phyloP scores from a whole-genome alignment of 192 early-diverging fungal genomes.

The Coemansia sp. region DNA sequence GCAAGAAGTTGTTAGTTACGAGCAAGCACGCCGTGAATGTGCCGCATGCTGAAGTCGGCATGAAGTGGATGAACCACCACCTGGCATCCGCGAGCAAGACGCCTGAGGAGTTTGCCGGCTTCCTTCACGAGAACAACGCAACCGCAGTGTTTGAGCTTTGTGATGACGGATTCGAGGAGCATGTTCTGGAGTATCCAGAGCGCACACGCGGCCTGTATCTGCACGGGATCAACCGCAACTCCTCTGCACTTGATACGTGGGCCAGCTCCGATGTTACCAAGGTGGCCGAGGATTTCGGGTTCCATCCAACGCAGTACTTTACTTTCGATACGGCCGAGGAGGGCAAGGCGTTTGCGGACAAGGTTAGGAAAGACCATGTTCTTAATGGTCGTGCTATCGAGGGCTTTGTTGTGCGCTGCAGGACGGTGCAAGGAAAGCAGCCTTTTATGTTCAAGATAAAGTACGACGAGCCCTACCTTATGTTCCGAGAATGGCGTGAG shows the following conservation, averaged over 20 bases:
- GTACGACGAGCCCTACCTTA: conserved; percentile 90
- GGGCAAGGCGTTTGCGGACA: conserved; percentile 68
- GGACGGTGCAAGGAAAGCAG: conserved; percentile 14
- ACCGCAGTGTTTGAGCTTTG: conserved; percentile 86
- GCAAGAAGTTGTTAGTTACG: conserved; percentile 72
- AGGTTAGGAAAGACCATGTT: conserved; percentile 63
- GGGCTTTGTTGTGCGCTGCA: conserved; percentile 90
- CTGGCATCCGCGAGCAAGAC: conserved; percentile 60
- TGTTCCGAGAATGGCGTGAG: conserved; percentile 98
- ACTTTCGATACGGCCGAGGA: conserved; percentile 60
- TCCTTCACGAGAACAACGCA: conserved; percentile 68
- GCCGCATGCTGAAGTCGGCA: conserved; percentile 61
- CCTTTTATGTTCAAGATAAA: conserved; percentile 89
- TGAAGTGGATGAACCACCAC: conserved; percentile 76
- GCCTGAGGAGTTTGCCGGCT: conserved; percentile 67
- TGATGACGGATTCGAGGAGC: conserved; percentile 96
- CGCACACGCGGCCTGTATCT: conserved; percentile 82
- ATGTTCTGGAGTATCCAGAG: conserved; percentile 82
- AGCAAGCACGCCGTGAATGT: conserved; percentile 76
- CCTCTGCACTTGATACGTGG: conserved; percentile 69
- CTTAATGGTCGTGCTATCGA: conserved; percentile 78
- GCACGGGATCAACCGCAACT: conserved; percentile 90
- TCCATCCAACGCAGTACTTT: conserved; percentile 59
- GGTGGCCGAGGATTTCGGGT: conserved; percentile 76
- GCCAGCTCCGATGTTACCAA: conserved; percentile 60